phyloP scores from a whole-genome alignment of 768 basidiomycete genomes.

The Dacryopinax spathularia region DNA sequence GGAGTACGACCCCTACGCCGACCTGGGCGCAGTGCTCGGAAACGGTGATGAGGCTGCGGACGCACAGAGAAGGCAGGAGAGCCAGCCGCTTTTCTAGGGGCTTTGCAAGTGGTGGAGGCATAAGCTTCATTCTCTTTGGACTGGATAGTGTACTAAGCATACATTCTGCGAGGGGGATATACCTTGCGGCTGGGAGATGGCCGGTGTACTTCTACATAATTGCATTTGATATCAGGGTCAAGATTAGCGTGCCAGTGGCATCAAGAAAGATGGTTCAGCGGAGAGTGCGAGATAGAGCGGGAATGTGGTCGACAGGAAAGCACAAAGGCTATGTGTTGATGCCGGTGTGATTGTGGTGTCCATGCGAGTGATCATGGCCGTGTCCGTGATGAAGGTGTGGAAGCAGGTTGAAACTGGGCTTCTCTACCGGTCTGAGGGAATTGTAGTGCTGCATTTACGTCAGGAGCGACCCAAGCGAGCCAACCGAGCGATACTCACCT shows the following conservation, averaged over 20 bases:
- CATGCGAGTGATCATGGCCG: too few relatives aligned
- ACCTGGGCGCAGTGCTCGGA: slow-evolving; percentile 61
- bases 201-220: neutral
- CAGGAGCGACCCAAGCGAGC: slow-evolving; percentile 5
- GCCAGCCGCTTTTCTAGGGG: slow-evolving; percentile 42
- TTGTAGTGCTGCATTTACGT: slow-evolving; percentile 62
- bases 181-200: neutral
- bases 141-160: slow-evolving; percentile 2
- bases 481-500: slow-evolving; percentile 40
- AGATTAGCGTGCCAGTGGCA: too few relatives aligned
- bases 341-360: neutral
- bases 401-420: neutral
- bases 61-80: slow-evolving; percentile 31
- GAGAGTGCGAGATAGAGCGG: too few relatives aligned
- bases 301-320: neutral
- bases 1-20: slow-evolving; percentile 62
- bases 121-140: neutral
- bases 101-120: neutral
- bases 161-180: neutral
- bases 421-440: slow-evolving; percentile 47
- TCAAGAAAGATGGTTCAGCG: too few relatives aligned
- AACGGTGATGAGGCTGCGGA: slow-evolving; percentile 34
- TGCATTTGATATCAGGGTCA: neutral
- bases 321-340: too few relatives aligned
- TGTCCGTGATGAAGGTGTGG: neutral